Conservation (phyloP, 768 basidiomycete genomes). For the Amanita polypyramis region DNA sequence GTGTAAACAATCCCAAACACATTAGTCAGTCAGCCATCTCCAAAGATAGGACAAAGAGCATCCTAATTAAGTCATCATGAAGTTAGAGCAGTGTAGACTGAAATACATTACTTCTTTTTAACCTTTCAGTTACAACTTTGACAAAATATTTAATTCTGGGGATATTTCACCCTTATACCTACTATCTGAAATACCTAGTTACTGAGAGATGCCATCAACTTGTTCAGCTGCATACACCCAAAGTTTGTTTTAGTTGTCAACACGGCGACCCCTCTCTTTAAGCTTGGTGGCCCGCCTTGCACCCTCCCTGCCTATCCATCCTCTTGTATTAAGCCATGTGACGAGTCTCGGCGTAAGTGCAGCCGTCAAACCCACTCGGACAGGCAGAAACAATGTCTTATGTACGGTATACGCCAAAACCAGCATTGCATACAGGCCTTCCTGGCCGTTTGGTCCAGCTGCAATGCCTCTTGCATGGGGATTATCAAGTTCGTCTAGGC, state of each 20-base stretch:
- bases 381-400: conserved; percentile 86
- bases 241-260: conserved; percentile 9
- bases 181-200: not conserved
- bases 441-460: conserved; percentile 30
- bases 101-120: no score
- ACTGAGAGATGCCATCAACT: not conserved
- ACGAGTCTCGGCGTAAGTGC: conserved; percentile 81
- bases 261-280: conserved; percentile 24
- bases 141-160: no score
- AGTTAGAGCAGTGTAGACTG: no score
- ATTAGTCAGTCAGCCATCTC: no score
- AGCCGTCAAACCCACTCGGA: conserved; percentile 84
- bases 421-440: conserved; percentile 86
- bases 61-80: no score
- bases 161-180: no score
- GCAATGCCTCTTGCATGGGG: conserved; percentile 20
- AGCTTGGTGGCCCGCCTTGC: conserved; percentile 50
- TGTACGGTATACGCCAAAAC: conserved; percentile 91
- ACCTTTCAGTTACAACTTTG: no score
- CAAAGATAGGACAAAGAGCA: no score
- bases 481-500: conserved; percentile 50
- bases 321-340: conserved; percentile 65
- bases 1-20: no score
- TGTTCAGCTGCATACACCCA: not conserved
- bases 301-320: conserved; percentile 76